These are phyloP conservation scores for Umbelopsis sp. DNA, from an alignment of 192 early-diverging fungal species.

Conservation along the genomic window DNA sequence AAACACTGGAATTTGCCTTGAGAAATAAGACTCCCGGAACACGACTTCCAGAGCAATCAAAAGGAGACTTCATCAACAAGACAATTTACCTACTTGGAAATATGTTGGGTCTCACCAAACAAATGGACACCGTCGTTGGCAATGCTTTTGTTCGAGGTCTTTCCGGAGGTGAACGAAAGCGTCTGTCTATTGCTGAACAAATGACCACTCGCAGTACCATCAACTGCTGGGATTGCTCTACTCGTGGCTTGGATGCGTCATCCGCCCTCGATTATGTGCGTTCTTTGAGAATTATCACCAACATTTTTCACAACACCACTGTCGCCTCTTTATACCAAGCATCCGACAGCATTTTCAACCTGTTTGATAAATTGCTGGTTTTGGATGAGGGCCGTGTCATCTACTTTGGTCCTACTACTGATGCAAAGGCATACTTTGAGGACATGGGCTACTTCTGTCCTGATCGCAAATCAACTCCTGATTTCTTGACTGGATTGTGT, in stretches of 20 bases:
- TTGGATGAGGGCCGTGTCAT: conserved; percentile 68
- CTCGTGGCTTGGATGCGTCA: conserved; percentile 79
- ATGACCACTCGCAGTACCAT: conserved; percentile 63
- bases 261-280: conserved; percentile 81
- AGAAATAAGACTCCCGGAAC: conserved; percentile 69
- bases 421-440: conserved; percentile 66
- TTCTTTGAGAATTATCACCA: conserved; percentile 72
- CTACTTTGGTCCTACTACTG: conserved; percentile 66
- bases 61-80: conserved; percentile 53
- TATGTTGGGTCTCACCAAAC: conserved; percentile 59
- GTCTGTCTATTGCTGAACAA: conserved; percentile 78
- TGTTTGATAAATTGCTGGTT: conserved; percentile 73
- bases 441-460: conserved; percentile 65
- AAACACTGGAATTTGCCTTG: conserved; percentile 79
- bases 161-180: conserved; percentile 83
- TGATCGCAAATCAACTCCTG: conserved; percentile 66
- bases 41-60: conserved; percentile 50
- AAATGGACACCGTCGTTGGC: conserved; percentile 71
- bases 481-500: conserved; percentile 75
- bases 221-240: conserved; percentile 64
- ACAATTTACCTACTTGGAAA: conserved; percentile 52
- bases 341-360: conserved; percentile 74
- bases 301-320: conserved; percentile 67
- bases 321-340: conserved; percentile 68
- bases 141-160: conserved; percentile 77